These are phyloP conservation scores for Fusarium duplospermum DNA, from an alignment of 2,329 filamentous ascomycete species.

Conservation along the genomic window DNA sequence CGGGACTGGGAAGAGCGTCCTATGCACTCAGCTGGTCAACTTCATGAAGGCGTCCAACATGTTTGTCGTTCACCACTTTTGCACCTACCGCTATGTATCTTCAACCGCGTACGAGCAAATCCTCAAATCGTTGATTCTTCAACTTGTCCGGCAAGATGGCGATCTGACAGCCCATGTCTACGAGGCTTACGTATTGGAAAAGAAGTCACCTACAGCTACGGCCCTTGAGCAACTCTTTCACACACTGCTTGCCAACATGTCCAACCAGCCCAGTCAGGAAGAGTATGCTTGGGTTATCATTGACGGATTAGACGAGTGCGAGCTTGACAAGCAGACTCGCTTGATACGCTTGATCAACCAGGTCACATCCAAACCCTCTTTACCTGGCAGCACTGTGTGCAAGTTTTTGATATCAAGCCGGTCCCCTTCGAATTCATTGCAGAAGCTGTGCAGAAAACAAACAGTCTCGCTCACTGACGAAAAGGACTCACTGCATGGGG, in stretches of 20 bases:
- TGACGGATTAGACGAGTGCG: constrained; percentile 31
- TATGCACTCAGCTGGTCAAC: constrained; percentile 22
- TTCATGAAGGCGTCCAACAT: constrained; percentile 6
- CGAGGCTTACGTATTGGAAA: constrained; percentile 16
- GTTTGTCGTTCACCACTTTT: constrained; percentile 20
- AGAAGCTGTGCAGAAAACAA: constrained; percentile 1
- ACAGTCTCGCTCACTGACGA: constrained; percentile 14
- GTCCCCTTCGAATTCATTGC: not conserved
- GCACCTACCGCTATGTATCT: constrained; percentile 3
- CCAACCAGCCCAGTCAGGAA: not conserved
- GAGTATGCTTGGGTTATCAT: constrained; percentile 19
- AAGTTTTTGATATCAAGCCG: constrained; percentile 26
- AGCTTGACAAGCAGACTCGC: not conserved
- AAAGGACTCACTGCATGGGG: not conserved
- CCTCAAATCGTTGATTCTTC: not conserved
- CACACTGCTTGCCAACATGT: constrained; percentile 7
- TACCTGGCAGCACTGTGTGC: not conserved
- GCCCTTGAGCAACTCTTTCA: constrained; percentile 11
- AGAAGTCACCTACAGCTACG: not conserved
- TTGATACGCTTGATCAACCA: constrained; percentile 17
- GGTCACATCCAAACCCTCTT: not conserved
- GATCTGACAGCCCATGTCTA: constrained; percentile 24
- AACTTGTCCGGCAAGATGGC: constrained; percentile 12
- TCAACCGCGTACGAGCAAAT: constrained; percentile 25
- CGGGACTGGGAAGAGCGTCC: constrained; percentile 28